phyloP scores from a whole-genome alignment of 2,329 filamentous ascomycete genomes.

The Phyllosticta citrichinensis region DNA sequence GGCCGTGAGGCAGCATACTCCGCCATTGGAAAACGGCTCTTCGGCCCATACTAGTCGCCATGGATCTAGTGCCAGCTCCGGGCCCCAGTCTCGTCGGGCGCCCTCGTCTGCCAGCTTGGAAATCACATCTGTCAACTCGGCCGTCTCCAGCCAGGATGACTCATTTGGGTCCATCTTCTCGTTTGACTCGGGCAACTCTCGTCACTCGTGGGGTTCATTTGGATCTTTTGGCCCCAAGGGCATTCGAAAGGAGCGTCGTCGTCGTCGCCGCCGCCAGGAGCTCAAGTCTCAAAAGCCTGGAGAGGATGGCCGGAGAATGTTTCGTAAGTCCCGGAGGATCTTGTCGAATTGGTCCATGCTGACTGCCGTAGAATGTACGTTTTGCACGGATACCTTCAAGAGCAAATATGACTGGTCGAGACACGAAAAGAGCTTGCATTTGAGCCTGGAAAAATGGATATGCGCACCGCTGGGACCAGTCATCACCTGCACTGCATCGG shows the following conservation, averaged over 20 bases:
- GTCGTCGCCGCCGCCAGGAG: conserved; percentile 39
- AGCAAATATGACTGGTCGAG: conserved; percentile 32
- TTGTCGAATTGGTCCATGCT: conserved; percentile 2
- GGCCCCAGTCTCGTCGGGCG: conserved; percentile 39
- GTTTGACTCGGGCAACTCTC: conserved; percentile 46
- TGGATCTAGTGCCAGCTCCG: conserved; percentile 39
- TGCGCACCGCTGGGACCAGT: conserved; percentile 50
- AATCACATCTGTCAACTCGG: conserved; percentile 40
- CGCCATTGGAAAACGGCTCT: conserved; percentile 23
- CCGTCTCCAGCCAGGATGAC: conserved; percentile 36
- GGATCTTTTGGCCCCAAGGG: conserved; percentile 19
- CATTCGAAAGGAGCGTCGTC: conserved; percentile 47
- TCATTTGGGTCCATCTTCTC: conserved; percentile 49
- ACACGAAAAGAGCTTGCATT: conserved; percentile 30
- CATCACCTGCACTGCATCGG: conserved; percentile 47
- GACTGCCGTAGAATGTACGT: conserved; percentile 26
- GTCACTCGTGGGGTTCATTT: conserved; percentile 38
- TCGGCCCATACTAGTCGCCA: conserved; percentile 34
- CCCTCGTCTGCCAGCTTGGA: conserved; percentile 46
- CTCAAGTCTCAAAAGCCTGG: conserved; percentile 1
- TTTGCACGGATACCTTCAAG: conserved; percentile 31
- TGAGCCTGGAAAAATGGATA: conserved; percentile 35
- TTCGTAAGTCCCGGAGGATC: conserved; percentile 16
- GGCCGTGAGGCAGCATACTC: conserved; percentile 40
- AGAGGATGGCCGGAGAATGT: not conserved